Base-by-base conservation (phyloP, 106 monocot species). In the Hemerocallis citrina region DNA sequence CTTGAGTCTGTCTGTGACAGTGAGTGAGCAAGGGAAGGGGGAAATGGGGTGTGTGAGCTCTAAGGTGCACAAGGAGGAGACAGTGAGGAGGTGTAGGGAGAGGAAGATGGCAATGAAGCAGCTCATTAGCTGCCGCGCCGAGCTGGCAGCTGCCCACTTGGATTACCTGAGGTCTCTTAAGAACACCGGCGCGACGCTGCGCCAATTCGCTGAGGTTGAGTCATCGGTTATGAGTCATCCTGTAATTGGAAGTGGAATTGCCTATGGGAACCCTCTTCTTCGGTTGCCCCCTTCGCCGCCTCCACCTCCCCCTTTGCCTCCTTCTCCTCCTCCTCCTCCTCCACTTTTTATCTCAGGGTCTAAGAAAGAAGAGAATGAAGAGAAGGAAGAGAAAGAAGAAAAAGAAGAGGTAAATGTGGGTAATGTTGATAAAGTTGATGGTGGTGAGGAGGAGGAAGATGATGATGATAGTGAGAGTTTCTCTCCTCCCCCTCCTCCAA, bases 41-140 rank as follows among this genome's bases (percentile, higher is more conserved):
- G 22, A 33, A 59, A 92, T 92, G 92, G 92, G 92, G 12, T 92
- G 92, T 44, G 73, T 68, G 7, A 29, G 65, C 39, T 92, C 92
- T 8, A 85, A 67, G 30, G 68, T 81, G 55, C 78, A 88, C 35
- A 73, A 75, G 51, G 91, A 91, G 65, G 87, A 92, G 61, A 50
- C 81, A 1, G 81, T 88, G 75, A 65, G 75, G 73, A 66, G 88
- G 55, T 73, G 88, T 73, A 75, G 74, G 38, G 84, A 88, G 61
- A 69, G 92, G 57, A 66, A 45, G 59, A 50, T 67, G 27, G 73
- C 88, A 29, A 88, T 88, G 80, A 92, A 88, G 68, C 80, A 78
- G 64, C 84, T 92, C 14, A 52, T 92, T 50, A 34, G 54, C 54
- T 61, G 74, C 68, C 57, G 86, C 12, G 37, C 69, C 14, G 59